phyloP scores from a whole-genome alignment of 1,284 basidiomycete species.

The Mycosarcoma mackinlayi region DNA sequence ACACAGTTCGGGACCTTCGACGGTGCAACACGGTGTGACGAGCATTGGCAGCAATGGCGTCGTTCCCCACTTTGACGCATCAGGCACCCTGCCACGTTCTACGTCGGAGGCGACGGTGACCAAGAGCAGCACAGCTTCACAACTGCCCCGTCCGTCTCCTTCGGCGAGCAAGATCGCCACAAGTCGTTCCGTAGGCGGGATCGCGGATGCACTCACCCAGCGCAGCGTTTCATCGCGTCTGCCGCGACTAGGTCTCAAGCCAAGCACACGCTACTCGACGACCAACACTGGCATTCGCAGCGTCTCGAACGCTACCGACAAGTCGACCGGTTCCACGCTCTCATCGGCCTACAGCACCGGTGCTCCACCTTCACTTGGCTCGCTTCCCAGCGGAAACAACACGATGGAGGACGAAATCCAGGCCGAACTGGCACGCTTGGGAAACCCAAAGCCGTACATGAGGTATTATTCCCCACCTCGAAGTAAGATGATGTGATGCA shows the following conservation, averaged over 20 bases:
- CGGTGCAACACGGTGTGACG: conserved; percentile 4
- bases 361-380: conserved; percentile 31
- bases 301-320: conserved; percentile 35
- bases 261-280: conserved; percentile 31
- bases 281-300: conserved; percentile 13
- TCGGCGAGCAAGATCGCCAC: conserved; percentile 24
- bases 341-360: conserved; percentile 36
- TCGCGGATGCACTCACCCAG: conserved; percentile 21
- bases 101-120: conserved; percentile 32
- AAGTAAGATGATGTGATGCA: conserved; percentile 44
- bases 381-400: conserved; percentile 37
- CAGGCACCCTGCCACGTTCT: conserved; percentile 24
- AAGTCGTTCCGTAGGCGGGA: conserved; percentile 27
- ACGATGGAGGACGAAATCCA: conserved; percentile 51
- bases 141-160: conserved; percentile 17
- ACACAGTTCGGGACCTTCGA: conserved; percentile 15
- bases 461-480: conserved; percentile 44
- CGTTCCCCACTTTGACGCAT: conserved; percentile 10
- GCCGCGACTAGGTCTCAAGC: conserved; percentile 38
- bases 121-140: conserved; percentile 7
- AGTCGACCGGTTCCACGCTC: conserved; percentile 35
- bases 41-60: conserved; percentile 7
- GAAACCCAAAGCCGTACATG: conserved; percentile 42
- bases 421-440: conserved; percentile 34
- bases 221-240: conserved; percentile 38